Base-by-base conservation (phyloP, 192 early-diverging fungal species). In the Coemansia sp. region DNA sequence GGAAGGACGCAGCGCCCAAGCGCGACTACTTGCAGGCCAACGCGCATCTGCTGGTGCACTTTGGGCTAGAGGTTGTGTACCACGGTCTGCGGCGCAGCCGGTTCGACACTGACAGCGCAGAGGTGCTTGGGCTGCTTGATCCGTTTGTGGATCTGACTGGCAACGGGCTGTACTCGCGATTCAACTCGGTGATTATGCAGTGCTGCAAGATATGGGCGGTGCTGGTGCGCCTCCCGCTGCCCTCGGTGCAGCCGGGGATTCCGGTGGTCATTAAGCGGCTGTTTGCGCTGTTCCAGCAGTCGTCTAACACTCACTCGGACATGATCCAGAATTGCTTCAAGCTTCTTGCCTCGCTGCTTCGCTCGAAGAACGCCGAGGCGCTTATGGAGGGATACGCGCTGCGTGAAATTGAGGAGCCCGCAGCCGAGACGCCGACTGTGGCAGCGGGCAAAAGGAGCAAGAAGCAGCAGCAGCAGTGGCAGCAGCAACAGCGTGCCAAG, bases 1-100 rank as follows among this genome's bases (percentile, higher is more conserved):
- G 89, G 15, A 72, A 42, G 19, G 81, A 85, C 25, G 68, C 78
- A 4, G 30, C 60, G 6, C 80, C 80, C 33, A 68, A 86, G 36
- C 66, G 83, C n/a, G 89, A 90, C 48, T 88, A 89, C 50, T 89
- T 90, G 63, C 80, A 85, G 25, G 82, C 83, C 5, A 97, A 99
- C 49, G 89, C 89, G 5, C 86, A 95, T 55, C 73, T 88, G 7
- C 97, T 99, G 74, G 88, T 96, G 37, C 82, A 89, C 45, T 98
- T 99, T 82, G 95, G 95, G 0, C 63, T 99, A 17, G 80, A 81
- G n/a, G 74, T 98, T 9, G 79, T 99, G 47, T 76, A 90, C 22
- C 74, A 82, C 0, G 82, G 84, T 0, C 61, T 99, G 27, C 78
- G 68, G 39, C 78, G 80, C 62, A 78, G 79, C 48, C 81, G 83